phyloP scores from a whole-genome alignment of 1,139 yeast genomes.

The Tardiomyces depauwii region DNA sequence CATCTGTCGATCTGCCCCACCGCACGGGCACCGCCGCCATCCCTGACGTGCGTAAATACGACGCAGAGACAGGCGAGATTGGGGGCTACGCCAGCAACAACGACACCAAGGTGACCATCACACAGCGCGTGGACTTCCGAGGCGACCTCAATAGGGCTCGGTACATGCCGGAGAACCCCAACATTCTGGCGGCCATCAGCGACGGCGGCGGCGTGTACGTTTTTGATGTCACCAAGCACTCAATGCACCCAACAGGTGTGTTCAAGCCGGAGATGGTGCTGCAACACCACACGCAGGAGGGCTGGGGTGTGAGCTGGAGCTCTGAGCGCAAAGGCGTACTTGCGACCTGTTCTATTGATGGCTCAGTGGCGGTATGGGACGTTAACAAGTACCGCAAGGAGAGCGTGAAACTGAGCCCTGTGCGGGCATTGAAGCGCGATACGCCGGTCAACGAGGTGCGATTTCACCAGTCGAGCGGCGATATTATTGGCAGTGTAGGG shows the following conservation, averaged over 20 bases:
- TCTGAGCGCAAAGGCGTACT: conserved; percentile 33
- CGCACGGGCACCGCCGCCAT: conserved; percentile 22
- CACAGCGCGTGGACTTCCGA: conserved; percentile 22
- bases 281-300: conserved; percentile 57
- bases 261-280: conserved; percentile 31
- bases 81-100: conserved; percentile 23
- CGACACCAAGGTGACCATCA: conserved; percentile 34
- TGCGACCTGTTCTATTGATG: conserved; percentile 54
- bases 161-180: conserved; percentile 62
- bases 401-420: conserved; percentile 13
- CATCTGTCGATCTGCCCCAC: conserved; percentile 35
- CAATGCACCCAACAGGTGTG: conserved; percentile 25
- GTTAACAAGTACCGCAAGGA: conserved; percentile 21
- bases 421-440: conserved; percentile 14
- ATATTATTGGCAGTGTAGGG: conserved; percentile 57
- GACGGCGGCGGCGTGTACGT: conserved; percentile 64
- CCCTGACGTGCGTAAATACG: conserved; percentile 35
- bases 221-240: conserved; percentile 45
- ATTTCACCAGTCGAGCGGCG: conserved; percentile 36
- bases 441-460: conserved; percentile 30
- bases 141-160: conserved; percentile 72
- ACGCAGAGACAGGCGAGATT: conserved; percentile 24
- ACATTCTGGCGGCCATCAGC: conserved; percentile 62
- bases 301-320: conserved; percentile 66
- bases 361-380: conserved; percentile 64